Percentiles rank a stretch among this genome's conserved stretches.
phyloP scores from a whole-genome alignment of 768 basidiomycete genomes.

The Rhizopogon roseolus region DNA sequence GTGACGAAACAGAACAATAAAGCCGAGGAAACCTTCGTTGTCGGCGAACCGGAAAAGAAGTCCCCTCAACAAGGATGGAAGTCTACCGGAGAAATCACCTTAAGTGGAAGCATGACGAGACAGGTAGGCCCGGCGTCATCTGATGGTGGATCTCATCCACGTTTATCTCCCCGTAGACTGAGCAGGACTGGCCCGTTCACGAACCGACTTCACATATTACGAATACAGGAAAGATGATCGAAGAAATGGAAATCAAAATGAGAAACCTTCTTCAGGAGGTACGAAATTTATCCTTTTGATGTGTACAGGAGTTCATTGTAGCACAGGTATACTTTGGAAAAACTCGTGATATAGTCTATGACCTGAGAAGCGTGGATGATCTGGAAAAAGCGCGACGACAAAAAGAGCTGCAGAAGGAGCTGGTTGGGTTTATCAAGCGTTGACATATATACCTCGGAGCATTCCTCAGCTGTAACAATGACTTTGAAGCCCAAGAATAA shows the following conservation, averaged over 20 bases:
- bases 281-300: conserved; percentile 10
- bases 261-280: conserved; percentile 90
- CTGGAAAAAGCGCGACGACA: conserved; percentile 77
- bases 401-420: conserved; percentile 85
- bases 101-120: conserved; percentile 97
- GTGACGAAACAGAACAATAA: conserved; percentile 44
- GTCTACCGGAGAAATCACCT: conserved; percentile 68
- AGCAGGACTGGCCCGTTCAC: conserved; percentile 82
- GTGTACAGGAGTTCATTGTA: conserved; percentile 6
- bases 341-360: conserved; percentile 91
- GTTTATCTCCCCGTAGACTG: conserved; percentile 46
- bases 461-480: conserved; percentile 3
- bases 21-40: conserved; percentile 17
- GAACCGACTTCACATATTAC: conserved; percentile 82
- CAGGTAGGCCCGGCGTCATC: conserved; percentile 55
- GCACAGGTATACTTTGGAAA: conserved; percentile 91
- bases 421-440: conserved; percentile 82
- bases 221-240: conserved; percentile 93
- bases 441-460: conserved; percentile 23
- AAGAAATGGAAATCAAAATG: conserved; percentile 99
- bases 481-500: not conserved
- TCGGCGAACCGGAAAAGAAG: conserved; percentile 29
- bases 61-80: conserved; percentile 44
- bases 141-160: conserved; percentile 7
- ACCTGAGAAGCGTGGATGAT: conserved; percentile 84